Evolutionary conservation across 1,139 yeast genomes (phyloP), one percentile per base, ranked within the genome.

Genomic region (Hanseniaspora gamundiae): DNA sequence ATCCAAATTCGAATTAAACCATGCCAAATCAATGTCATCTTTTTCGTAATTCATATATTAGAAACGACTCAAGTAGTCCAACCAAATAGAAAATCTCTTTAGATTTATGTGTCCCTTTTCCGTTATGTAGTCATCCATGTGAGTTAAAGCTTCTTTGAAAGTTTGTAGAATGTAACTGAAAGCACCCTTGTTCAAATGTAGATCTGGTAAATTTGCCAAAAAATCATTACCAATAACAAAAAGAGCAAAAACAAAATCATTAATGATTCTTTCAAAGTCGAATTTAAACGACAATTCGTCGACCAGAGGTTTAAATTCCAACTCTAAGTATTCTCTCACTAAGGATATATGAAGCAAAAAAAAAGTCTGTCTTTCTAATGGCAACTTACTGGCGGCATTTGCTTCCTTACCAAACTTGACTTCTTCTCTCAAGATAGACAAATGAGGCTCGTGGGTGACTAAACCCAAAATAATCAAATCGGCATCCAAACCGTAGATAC

Each of bases 151-250:
- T 56, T 80, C 80, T 59, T 87, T 91, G 67, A 93, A 91, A 13
- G 95, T 82, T 51, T 80, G 84, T 53, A 91, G 70, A 55, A 93
- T 72, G 36, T 87, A 73, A 13, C 97, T 95, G 67, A 93, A 82
- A 0, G 98, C 98, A 54, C 97, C 97, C 55, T 88, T 91, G 59
- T 87, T 88, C 54, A 93, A 75, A 61, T 85, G 87, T 56, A 93
- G 70, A 61, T 88, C 95, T 1, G 99, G 98, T 55, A 93, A 73
- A 59, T 91, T 86, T n/a, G 99, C 98, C 57, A 93, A 73, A 76
- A 93, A 93, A 73, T 93, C 99, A 59, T 93, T 93, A 56, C 99
- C 99, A 57, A 93, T 85, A 48, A 91, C 95, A 58, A 85, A 88
- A 78, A 86, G 77, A 57, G 91, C 82, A 48, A 93, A 71, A 52